Evolutionary conservation across 768 basidiomycete genomes (phyloP).

Genomic region (Guyanaporus albipodus): DNA sequence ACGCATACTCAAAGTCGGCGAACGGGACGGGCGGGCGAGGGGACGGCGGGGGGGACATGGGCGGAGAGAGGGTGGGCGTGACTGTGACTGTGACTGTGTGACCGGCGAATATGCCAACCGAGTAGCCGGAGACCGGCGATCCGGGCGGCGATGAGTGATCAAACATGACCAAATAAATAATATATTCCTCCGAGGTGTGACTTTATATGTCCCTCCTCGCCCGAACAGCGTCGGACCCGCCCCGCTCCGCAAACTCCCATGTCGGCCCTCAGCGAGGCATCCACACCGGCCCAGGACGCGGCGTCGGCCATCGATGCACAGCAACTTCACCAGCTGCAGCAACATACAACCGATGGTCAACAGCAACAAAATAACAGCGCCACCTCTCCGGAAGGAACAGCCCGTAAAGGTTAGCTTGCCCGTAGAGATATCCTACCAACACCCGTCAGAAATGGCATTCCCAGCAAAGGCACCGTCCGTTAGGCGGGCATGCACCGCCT

Average conservation of each 20-base stretch:
- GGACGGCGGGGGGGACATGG: constrained; percentile 27
- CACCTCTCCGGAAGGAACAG: constrained; percentile 28
- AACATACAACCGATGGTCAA: constrained; percentile 34
- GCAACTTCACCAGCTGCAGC: constrained; percentile 42
- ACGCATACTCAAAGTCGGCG: constrained; percentile 69
- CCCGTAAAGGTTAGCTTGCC: constrained; percentile 58
- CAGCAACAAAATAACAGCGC: constrained; percentile 33
- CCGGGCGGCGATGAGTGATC: constrained; percentile 9
- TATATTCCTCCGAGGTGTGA: constrained; percentile 26
- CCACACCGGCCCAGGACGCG: constrained; percentile 66
- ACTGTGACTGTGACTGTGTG: no score
- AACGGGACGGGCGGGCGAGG: constrained; percentile 54
- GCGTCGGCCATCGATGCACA: constrained; percentile 56
- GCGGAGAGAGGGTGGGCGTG: constrained; percentile 2
- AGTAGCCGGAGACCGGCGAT: constrained; percentile 17
- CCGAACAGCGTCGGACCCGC: constrained; percentile 29
- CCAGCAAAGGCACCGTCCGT: constrained; percentile 79
- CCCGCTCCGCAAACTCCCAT: constrained; percentile 51
- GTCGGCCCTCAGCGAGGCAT: constrained; percentile 73
- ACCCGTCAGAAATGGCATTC: constrained; percentile 11
- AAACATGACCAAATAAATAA: constrained; percentile 27
- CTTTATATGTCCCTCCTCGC: constrained; percentile 25
- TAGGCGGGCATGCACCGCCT: constrained; percentile 74
- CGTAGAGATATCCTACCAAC: constrained; percentile 8
- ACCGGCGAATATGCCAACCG: constrained; percentile 17